Conservation (phyloP, 2,329 filamentous ascomycete genomes). For the Aspergillus quadricinctus region DNA sequence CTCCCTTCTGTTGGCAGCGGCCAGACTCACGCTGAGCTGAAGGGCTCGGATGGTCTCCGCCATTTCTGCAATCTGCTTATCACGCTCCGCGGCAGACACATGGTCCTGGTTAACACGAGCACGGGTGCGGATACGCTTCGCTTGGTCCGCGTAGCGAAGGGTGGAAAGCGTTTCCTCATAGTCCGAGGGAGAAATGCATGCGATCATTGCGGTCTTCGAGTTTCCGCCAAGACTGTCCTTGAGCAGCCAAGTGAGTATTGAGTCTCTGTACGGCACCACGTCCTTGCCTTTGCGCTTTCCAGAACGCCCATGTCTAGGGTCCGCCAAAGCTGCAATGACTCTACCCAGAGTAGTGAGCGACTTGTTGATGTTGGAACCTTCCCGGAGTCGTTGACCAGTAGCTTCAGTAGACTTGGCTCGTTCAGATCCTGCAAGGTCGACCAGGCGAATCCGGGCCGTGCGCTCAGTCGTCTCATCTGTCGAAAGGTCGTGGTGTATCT, state of each 20-base stretch:
- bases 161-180: slow-evolving; percentile 97
- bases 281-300: slow-evolving; percentile 61
- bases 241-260: slow-evolving; percentile 75
- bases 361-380: slow-evolving; percentile 99
- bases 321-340: slow-evolving; percentile 86
- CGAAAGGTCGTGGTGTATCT: slow-evolving; percentile 94
- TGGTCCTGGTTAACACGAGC: slow-evolving; percentile 95
- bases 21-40: slow-evolving; percentile 65
- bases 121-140: slow-evolving; percentile 91
- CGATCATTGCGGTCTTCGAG: slow-evolving; percentile 98
- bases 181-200: slow-evolving; percentile 90
- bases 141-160: slow-evolving; percentile 93
- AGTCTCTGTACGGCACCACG: slow-evolving; percentile 89
- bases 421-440: slow-evolving; percentile 92
- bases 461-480: slow-evolving; percentile 98
- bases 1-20: slow-evolving; percentile 67
- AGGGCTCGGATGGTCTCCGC: slow-evolving; percentile 85
- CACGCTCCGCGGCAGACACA: slow-evolving; percentile 84
- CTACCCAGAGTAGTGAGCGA: slow-evolving; percentile 92
- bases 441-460: slow-evolving; percentile 85
- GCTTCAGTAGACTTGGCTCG: slow-evolving; percentile 93
- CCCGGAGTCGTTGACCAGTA: slow-evolving; percentile 81
- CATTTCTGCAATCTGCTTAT: slow-evolving; percentile 92
- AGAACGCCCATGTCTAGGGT: slow-evolving; percentile 59
- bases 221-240: slow-evolving; percentile 96